Percentiles rank a stretch among this genome's conserved stretches.
phyloP scores from a whole-genome alignment of 192 early-diverging fungal species.

The Mortierella antarctica region DNA sequence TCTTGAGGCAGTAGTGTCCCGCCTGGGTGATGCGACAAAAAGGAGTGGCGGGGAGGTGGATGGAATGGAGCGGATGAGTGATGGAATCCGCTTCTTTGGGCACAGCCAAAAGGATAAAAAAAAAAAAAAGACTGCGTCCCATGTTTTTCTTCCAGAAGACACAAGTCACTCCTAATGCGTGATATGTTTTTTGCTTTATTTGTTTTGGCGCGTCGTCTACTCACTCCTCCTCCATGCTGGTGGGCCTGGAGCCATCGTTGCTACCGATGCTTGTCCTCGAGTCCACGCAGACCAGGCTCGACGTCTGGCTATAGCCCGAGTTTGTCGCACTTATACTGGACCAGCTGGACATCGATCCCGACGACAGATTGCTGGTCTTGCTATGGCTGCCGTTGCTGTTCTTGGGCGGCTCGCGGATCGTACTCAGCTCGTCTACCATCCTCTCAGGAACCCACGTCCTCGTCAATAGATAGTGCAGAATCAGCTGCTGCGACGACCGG shows the following conservation, averaged over 20 bases:
- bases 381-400: constrained; percentile 14
- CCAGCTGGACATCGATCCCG: constrained; percentile 22
- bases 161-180: background rate
- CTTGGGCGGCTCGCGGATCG: constrained; percentile 66
- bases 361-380: background rate
- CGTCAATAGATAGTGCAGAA: constrained; percentile 76
- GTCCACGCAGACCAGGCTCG: constrained; percentile 7
- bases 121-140: background rate
- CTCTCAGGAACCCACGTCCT: constrained; percentile 75
- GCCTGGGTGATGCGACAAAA: background rate
- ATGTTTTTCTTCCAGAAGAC: background rate
- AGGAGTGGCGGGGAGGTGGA: background rate
- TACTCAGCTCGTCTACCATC: constrained; percentile 77
- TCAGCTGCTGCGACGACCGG: constrained; percentile 62
- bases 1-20: no score
- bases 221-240: constrained; percentile 47
- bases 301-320: constrained; percentile 25
- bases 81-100: background rate
- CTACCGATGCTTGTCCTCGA: constrained; percentile 3
- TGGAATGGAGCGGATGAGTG: background rate
- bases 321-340: background rate
- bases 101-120: background rate
- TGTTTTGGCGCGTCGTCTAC: constrained; percentile 1
- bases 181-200: background rate
- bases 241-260: constrained; percentile 23